These are phyloP conservation scores for Pseudogymnoascus sp. DNA, from an alignment of 2,329 filamentous ascomycete genomes.

Conservation along the genomic window DNA sequence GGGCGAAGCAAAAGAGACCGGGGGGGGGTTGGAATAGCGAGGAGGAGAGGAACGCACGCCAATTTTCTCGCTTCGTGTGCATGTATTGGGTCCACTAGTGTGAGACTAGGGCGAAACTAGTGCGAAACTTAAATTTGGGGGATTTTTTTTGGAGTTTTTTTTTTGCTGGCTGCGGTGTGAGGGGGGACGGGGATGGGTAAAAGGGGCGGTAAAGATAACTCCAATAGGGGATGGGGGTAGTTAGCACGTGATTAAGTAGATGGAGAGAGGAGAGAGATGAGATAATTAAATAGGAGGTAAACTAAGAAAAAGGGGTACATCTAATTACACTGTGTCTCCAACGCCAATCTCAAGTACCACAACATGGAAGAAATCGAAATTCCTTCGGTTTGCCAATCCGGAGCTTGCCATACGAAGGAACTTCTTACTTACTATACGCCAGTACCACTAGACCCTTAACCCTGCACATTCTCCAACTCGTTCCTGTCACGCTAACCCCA, in stretches of 20 bases:
- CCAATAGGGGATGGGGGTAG: background rate
- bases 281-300: background rate
- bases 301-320: background rate
- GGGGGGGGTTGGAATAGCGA: too few relatives aligned
- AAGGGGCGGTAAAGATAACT: background rate
- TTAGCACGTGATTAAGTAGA: background rate
- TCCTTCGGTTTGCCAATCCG: background rate
- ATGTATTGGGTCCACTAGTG: slow-evolving; percentile 7
- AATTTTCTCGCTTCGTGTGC: background rate
- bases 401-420: background rate
- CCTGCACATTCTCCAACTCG: background rate
- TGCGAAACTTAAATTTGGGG: slow-evolving; percentile 4
- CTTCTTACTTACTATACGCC: too few relatives aligned
- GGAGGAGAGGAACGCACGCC: too few relatives aligned
- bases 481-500: background rate
- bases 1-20: background rate
- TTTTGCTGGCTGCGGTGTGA: background rate
- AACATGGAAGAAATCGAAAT: background rate
- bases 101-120: background rate
- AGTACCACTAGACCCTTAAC: background rate
- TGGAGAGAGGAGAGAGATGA: background rate
- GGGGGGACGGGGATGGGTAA: background rate
- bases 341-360: background rate
- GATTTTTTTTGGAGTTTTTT: background rate
- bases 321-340: background rate